Conservation (phyloP, 139 green algal species). For the Microglena sp. region DNA sequence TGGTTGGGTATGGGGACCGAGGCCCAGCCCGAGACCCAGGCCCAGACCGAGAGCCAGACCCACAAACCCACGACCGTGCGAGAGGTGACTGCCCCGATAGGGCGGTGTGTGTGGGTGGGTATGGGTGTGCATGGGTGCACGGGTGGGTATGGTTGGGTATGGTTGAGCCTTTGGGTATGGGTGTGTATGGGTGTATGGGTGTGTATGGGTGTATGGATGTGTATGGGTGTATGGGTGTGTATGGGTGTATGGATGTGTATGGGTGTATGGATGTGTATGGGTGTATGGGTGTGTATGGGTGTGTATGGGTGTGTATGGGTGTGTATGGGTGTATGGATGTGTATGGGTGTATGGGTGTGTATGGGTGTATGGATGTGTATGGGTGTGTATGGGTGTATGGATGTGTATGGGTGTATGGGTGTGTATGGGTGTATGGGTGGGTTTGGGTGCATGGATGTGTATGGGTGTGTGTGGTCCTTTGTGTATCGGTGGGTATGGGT, state of each 20-base stretch:
- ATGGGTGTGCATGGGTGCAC: conserved; percentile 30
- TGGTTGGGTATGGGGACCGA: no score
- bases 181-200: conserved; percentile 63
- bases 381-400: conserved; percentile 51
- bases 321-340: conserved; percentile 70
- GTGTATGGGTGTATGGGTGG: background rate
- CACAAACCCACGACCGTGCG: no score
- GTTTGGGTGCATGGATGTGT: conserved; percentile 6
- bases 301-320: conserved; percentile 25
- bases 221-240: background rate
- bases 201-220: conserved; percentile 58
- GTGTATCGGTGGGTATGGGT: background rate
- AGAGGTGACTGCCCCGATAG: no score
- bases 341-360: conserved; percentile 49
- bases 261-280: background rate
- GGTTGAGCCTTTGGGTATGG: conserved; percentile 28
- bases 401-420: background rate
- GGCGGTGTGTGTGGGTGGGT: conserved; percentile 47
- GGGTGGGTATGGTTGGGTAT: background rate
- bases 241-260: conserved; percentile 64
- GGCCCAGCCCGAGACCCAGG: no score
- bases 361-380: conserved; percentile 15
- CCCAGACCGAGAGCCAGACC: no score
- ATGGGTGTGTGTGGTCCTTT: background rate
- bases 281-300: background rate